Conservation (phyloP, 306 rosid genomes). For the Acacia acuminata region DNA sequence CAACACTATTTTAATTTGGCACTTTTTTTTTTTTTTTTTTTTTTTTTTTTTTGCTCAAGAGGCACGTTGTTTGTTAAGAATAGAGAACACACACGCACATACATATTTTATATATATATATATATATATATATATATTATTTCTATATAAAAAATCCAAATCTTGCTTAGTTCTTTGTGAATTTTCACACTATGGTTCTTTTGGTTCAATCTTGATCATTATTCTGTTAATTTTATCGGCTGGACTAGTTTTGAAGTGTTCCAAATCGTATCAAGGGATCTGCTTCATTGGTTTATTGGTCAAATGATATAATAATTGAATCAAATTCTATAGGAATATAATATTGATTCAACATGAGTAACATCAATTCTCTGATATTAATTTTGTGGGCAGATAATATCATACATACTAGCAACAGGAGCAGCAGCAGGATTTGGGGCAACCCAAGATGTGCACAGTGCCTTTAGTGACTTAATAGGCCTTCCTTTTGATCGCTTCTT, state of each 20-base stretch:
- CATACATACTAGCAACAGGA: conserved; percentile 58
- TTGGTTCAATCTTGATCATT: neutral
- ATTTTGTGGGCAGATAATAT: conserved; percentile 38
- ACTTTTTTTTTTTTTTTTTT: no score
- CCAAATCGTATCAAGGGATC: neutral
- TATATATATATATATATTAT: no score
- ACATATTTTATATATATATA: no score
- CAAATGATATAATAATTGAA: neutral
- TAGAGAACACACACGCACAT: no score
- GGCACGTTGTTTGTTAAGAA: no score
- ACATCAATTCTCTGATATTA: neutral
- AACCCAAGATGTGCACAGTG: conserved; percentile 32
- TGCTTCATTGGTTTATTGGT: no score
- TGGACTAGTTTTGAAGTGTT: neutral
- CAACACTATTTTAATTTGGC: no score
- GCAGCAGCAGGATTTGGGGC: conserved; percentile 67
- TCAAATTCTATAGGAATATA: neutral
- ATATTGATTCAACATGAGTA: neutral
- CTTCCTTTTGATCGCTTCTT: conserved; percentile 28
- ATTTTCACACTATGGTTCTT: neutral
- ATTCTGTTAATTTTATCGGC: no score
- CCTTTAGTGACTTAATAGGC: neutral
- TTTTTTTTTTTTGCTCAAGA: no score
- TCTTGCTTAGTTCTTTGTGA: neutral
- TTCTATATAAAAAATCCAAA: neutral